phyloP scores from a whole-genome alignment of 2,329 filamentous ascomycete genomes.

The Penicillium rolfsii region DNA sequence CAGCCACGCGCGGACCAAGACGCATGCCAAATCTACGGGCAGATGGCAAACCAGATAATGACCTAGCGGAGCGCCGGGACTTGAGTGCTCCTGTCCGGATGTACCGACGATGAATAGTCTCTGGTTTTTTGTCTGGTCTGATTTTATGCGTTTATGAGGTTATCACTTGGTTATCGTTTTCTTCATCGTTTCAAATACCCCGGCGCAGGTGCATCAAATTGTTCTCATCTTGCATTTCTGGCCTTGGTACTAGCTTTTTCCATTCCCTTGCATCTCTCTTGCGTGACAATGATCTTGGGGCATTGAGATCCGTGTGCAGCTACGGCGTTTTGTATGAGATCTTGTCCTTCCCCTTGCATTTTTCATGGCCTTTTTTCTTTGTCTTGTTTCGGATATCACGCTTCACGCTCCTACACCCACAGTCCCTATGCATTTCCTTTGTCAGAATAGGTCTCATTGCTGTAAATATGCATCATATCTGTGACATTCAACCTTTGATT shows the following conservation, averaged over 20 bases:
- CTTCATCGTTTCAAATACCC: slow-evolving; percentile 34
- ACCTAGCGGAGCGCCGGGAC: slow-evolving; percentile 39
- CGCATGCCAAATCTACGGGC: slow-evolving; percentile 41
- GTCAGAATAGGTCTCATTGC: background rate
- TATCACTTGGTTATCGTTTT: slow-evolving; percentile 24
- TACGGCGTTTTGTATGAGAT: slow-evolving; percentile 16
- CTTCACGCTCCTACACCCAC: background rate
- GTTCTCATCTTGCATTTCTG: slow-evolving; percentile 10
- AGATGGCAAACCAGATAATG: slow-evolving; percentile 33
- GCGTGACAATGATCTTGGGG: slow-evolving; percentile 12
- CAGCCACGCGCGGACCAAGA: slow-evolving; percentile 31
- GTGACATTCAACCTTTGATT: background rate
- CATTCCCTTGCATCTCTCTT: slow-evolving; percentile 20
- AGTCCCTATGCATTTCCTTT: slow-evolving; percentile 4
- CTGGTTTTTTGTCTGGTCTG: background rate
- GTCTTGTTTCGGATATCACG: too few relatives aligned
- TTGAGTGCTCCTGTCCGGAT: slow-evolving; percentile 44
- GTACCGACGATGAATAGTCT: slow-evolving; percentile 31
- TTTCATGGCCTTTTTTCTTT: background rate
- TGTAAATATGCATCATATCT: slow-evolving; percentile 5
- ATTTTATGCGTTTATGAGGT: slow-evolving; percentile 13
- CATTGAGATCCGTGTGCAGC: slow-evolving; percentile 12
- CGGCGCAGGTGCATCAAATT: slow-evolving; percentile 26
- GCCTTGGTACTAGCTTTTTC: slow-evolving; percentile 5
- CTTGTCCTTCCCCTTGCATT: slow-evolving; percentile 1